These are phyloP conservation scores for Lentinula raphanica DNA, from an alignment of 768 basidiomycete genomes.

Conservation along the genomic window DNA sequence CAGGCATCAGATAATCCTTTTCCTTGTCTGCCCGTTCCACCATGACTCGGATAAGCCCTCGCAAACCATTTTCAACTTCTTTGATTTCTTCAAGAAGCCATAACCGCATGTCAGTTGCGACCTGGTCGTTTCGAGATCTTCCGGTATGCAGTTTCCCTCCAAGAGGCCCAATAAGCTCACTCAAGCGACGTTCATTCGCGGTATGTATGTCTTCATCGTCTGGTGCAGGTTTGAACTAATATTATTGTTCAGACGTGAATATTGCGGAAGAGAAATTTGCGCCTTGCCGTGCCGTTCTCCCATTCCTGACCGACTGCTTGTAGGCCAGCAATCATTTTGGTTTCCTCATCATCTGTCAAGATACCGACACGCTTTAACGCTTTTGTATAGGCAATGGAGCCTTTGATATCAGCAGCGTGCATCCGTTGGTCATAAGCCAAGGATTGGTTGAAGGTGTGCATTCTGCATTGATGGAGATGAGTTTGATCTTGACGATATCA, in stretches of 20 bases:
- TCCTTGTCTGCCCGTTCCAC: constrained; percentile 92
- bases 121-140: constrained; percentile 95
- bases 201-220: constrained; percentile 99
- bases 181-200: constrained; percentile 92
- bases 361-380: constrained; percentile 78
- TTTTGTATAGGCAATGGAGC: constrained; percentile 95
- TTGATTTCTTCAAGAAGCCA: constrained; percentile 84
- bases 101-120: constrained; percentile 95
- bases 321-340: constrained; percentile 69
- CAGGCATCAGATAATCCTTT: constrained; percentile 85
- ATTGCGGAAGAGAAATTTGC: background rate
- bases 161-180: constrained; percentile 86
- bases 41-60: constrained; percentile 80
- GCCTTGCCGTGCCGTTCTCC: constrained; percentile 67
- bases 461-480: constrained; percentile 42
- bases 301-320: constrained; percentile 78
- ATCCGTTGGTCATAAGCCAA: constrained; percentile 92
- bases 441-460: constrained; percentile 98
- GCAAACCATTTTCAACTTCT: constrained; percentile 62
- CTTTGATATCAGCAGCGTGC: constrained; percentile 86
- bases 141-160: constrained; percentile 98
- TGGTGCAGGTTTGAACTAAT: constrained; percentile 67
- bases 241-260: background rate
- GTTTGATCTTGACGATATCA: background rate
- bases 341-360: constrained; percentile 70